phyloP scores from a whole-genome alignment of 2,329 filamentous ascomycete species.

The Emmonsiellopsis sp. region DNA sequence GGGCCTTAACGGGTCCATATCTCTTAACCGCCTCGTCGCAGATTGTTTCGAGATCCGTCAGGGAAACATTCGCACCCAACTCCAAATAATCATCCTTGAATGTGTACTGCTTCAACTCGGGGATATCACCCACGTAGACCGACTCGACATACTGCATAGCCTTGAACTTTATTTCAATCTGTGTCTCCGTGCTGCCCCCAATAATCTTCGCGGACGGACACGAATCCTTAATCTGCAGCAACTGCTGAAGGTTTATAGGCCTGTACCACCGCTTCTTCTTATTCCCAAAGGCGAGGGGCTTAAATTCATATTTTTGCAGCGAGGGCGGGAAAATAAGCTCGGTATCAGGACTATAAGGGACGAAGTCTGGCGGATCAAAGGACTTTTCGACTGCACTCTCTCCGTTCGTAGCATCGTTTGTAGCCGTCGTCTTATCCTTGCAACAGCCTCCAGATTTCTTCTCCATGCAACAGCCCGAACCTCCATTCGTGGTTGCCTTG shows the following conservation, averaged over 20 bases:
- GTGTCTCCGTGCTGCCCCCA: conserved; percentile 90
- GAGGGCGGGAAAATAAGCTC: conserved; percentile 89
- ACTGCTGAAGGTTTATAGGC: conserved; percentile 73
- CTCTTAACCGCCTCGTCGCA: conserved; percentile 68
- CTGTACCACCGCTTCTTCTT: conserved; percentile 92
- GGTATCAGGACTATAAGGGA: conserved; percentile 86
- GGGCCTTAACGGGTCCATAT: conserved; percentile 61
- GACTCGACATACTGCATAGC: conserved; percentile 81
- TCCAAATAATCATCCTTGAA: conserved; percentile 77
- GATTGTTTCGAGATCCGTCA: conserved; percentile 84
- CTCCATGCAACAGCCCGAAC: conserved; percentile 64
- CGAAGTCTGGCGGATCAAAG: conserved; percentile 84
- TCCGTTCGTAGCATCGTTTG: conserved; percentile 25
- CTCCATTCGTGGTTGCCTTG: conserved; percentile 48
- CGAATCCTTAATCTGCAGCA: conserved; percentile 81
- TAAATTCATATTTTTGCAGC: conserved; percentile 72
- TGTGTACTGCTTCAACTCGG: conserved; percentile 72
- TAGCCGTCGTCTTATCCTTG: conserved; percentile 45
- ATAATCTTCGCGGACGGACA: conserved; percentile 88
- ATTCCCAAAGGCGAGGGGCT: conserved; percentile 79
- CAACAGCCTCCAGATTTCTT: conserved; percentile 52
- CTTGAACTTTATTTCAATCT: conserved; percentile 98
- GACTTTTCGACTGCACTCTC: conserved; percentile 39
- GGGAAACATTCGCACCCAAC: conserved; percentile 81
- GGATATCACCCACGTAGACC: conserved; percentile 86